Evolutionary conservation across 116 monocot species (phyloP).

Genomic region (Cymodocea nodosa): DNA sequence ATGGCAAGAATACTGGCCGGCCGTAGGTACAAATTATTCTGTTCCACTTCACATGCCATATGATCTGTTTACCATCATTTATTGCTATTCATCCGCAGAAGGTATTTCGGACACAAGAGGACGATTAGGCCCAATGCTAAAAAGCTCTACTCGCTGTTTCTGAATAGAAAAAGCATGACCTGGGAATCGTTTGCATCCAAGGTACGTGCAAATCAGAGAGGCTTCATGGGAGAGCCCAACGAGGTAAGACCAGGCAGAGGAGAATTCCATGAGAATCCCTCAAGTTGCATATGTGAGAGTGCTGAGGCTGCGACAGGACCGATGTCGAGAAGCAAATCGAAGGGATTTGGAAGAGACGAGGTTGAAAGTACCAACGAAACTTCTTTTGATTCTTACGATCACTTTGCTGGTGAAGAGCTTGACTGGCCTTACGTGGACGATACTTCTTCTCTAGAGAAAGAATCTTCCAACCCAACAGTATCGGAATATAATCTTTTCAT

Average conservation of each 20-base stretch:
- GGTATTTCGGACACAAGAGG: slow-evolving; percentile 84
- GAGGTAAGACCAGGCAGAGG: slow-evolving; percentile 75
- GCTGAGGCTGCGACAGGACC: not conserved
- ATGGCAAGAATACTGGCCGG: slow-evolving; percentile 84
- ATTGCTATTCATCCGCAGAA: slow-evolving; percentile 27
- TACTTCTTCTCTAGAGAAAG: slow-evolving; percentile 19
- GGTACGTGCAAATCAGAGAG: slow-evolving; percentile 43
- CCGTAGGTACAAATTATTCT: slow-evolving; percentile 29
- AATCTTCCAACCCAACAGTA: slow-evolving; percentile 12
- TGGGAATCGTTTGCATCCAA: slow-evolving; percentile 68
- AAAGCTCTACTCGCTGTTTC: slow-evolving; percentile 67
- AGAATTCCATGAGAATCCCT: slow-evolving; percentile 82
- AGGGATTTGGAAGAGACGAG: not conserved
- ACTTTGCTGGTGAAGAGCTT: slow-evolving; percentile 24
- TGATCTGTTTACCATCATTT: not conserved
- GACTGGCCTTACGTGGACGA: slow-evolving; percentile 46
- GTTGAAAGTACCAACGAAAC: not conserved
- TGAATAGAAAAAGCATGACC: slow-evolving; percentile 50
- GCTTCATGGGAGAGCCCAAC: slow-evolving; percentile 86
- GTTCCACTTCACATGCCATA: not conserved
- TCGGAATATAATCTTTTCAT: slow-evolving; percentile 25
- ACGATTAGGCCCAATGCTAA: slow-evolving; percentile 79
- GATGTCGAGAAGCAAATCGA: not conserved
- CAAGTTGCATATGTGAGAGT: slow-evolving; percentile 59
- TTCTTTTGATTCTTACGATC: not conserved